Evolutionary conservation across 139 green algal species (phyloP).

Genomic region (Coelastrella sp.): DNA sequence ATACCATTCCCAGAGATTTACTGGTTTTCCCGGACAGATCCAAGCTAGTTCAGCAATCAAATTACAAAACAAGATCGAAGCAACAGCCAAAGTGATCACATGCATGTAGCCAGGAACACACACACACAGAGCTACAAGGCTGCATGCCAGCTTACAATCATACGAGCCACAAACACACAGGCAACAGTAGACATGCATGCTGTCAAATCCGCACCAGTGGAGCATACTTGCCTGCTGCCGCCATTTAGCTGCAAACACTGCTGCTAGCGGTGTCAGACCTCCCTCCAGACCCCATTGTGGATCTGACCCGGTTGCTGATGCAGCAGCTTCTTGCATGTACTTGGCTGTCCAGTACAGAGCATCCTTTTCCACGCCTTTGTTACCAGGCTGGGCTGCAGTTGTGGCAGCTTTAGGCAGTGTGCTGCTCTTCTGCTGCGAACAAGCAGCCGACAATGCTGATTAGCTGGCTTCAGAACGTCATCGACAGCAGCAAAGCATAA

Average conservation of each 20-base stretch:
- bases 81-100: no score
- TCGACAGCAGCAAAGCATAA: no score
- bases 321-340: constrained; percentile 22
- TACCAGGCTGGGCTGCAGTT: neutral
- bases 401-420: no score
- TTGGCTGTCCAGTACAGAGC: constrained; percentile 48
- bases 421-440: neutral
- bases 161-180: neutral
- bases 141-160: neutral
- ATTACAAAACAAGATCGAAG: no score
- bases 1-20: no score
- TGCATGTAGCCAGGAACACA: no score
- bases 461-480: no score
- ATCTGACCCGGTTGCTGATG: constrained; percentile 10
- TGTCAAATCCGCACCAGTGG: no score
- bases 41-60: no score
- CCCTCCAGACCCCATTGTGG: constrained; percentile 21
- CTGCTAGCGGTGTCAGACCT: constrained; percentile 57
- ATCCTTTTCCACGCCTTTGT: constrained; percentile 31
- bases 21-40: no score
- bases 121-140: no score
- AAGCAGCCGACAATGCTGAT: neutral
- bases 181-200: neutral
- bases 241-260: constrained; percentile 61
- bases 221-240: constrained; percentile 34